Percentiles rank a stretch among this genome's conserved stretches.
Conservation (phyloP, 2,329 filamentous ascomycete genomes). For the Pseudocercospora crystallina region DNA sequence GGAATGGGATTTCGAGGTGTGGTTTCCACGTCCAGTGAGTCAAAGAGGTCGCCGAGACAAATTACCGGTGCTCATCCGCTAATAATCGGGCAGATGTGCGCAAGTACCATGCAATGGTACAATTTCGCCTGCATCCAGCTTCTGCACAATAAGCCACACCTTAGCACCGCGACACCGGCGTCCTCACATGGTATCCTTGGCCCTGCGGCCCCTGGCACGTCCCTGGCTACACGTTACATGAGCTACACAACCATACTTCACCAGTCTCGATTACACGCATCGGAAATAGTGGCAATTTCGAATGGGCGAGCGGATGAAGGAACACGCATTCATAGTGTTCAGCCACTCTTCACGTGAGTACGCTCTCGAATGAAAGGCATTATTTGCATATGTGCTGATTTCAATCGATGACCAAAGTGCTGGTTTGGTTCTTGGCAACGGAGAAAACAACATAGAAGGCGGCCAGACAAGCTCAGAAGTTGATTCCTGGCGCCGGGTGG, state of each 20-base stretch:
- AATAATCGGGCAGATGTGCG: slow-evolving; percentile 50
- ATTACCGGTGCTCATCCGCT: too few species aligned
- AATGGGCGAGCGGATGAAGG: slow-evolving; percentile 56
- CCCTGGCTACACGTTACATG: slow-evolving; percentile 55
- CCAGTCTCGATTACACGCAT: slow-evolving; percentile 57
- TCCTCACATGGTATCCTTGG: neutral
- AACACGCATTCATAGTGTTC: slow-evolving; percentile 50
- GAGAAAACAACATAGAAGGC: slow-evolving; percentile 17
- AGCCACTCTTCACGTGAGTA: slow-evolving; percentile 22
- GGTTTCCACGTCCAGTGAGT: slow-evolving; percentile 56
- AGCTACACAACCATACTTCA: slow-evolving; percentile 58
- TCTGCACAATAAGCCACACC: slow-evolving; percentile 59
- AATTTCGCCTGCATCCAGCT: slow-evolving; percentile 64
- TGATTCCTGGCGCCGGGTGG: slow-evolving; percentile 52
- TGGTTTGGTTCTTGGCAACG: slow-evolving; percentile 59
- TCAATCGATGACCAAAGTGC: slow-evolving; percentile 43
- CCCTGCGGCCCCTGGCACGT: slow-evolving; percentile 33
- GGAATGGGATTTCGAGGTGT: slow-evolving; percentile 47
- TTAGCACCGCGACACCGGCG: slow-evolving; percentile 44
- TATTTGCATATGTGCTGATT: neutral
- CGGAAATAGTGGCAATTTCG: slow-evolving; percentile 62
- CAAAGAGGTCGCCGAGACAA: too few species aligned
- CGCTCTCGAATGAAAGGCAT: neutral
- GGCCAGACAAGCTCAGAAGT: slow-evolving; percentile 25
- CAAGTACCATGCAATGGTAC: slow-evolving; percentile 65